Percentiles rank a stretch among this genome's conserved stretches.
Evolutionary conservation across 148 eudicot species (phyloP).

Genomic region (Pharnaceum exiguum): DNA sequence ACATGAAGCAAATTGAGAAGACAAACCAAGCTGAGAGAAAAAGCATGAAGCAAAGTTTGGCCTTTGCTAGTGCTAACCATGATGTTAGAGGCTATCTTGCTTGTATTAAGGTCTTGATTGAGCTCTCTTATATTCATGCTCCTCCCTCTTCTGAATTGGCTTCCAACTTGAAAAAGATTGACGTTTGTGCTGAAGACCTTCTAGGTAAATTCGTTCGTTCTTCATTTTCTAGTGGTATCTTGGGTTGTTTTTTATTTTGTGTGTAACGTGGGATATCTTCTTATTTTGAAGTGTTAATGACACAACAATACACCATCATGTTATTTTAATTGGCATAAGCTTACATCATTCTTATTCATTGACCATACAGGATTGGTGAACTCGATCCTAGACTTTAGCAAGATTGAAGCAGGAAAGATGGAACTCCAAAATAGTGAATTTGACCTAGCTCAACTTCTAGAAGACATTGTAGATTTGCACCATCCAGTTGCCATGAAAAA

Average conservation of each 20-base stretch:
- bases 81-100: slow-evolving; percentile 49
- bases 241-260: too few species aligned
- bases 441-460: slow-evolving; percentile 38
- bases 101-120: slow-evolving; percentile 35
- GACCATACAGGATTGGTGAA: slow-evolving; percentile 48
- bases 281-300: too few species aligned
- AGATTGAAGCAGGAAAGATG: slow-evolving; percentile 62
- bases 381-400: slow-evolving; percentile 48
- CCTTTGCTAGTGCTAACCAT: slow-evolving; percentile 56
- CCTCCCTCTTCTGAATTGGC: slow-evolving; percentile 32
- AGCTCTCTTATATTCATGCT: slow-evolving; percentile 19
- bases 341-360: too few species aligned
- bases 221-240: too few species aligned
- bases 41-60: slow-evolving; percentile 39
- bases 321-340: too few species aligned
- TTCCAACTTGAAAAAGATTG: slow-evolving; percentile 28
- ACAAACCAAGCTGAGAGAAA: slow-evolving; percentile 53
- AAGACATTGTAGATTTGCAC: slow-evolving; percentile 47
- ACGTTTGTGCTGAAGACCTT: slow-evolving; percentile 35
- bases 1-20: slow-evolving; percentile 52
- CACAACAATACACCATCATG: too few species aligned
- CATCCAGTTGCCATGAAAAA: slow-evolving; percentile 48
- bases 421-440: slow-evolving; percentile 44
- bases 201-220: too few species aligned
- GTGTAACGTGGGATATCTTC: too few species aligned